Evolutionary conservation across 2,329 filamentous ascomycete species (phyloP).

Genomic region (Pseudonectria buxi): DNA sequence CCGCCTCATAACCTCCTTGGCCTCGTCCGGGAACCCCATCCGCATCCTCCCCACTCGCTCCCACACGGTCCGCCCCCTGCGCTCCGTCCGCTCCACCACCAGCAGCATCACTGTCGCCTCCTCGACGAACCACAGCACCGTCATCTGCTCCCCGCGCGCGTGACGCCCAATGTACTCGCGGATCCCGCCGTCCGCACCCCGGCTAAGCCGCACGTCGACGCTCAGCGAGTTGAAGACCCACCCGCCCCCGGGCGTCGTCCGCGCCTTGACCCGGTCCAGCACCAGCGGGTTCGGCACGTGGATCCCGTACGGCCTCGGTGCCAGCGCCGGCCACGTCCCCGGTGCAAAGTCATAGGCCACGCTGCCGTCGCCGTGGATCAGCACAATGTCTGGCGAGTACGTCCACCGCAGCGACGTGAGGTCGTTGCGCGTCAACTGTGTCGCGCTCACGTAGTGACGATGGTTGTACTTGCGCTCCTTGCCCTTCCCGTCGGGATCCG

Average conservation of each 20-base stretch:
- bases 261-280: conserved; percentile 28
- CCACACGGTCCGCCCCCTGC: conserved; percentile 17
- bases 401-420: conserved; percentile 25
- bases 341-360: conserved; percentile 27
- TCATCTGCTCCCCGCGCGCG: conserved; percentile 30
- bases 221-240: conserved; percentile 31
- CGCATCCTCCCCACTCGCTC: conserved; percentile 29
- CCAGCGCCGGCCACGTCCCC: conserved; percentile 14
- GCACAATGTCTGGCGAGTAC: conserved; percentile 27
- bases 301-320: conserved; percentile 22
- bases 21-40: conserved; percentile 28
- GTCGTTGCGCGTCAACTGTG: conserved; percentile 28
- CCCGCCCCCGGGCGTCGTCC: conserved; percentile 20
- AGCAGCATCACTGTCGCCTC: conserved; percentile 28
- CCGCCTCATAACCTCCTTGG: conserved; percentile 24
- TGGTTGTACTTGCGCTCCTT: conserved; percentile 26
- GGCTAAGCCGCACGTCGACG: conserved; percentile 27
- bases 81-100: conserved; percentile 23
- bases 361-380: conserved; percentile 23
- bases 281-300: conserved; percentile 28
- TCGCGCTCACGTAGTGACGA: conserved; percentile 30
- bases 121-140: conserved; percentile 30
- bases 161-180: conserved; percentile 29
- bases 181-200: conserved; percentile 19
- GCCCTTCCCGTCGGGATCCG: conserved; percentile 22